Evolutionary conservation across 176 grass and related monocot genomes (phyloP), one percentile per base, ranked within the genome.

Genomic region (Carex myosuroides): DNA sequence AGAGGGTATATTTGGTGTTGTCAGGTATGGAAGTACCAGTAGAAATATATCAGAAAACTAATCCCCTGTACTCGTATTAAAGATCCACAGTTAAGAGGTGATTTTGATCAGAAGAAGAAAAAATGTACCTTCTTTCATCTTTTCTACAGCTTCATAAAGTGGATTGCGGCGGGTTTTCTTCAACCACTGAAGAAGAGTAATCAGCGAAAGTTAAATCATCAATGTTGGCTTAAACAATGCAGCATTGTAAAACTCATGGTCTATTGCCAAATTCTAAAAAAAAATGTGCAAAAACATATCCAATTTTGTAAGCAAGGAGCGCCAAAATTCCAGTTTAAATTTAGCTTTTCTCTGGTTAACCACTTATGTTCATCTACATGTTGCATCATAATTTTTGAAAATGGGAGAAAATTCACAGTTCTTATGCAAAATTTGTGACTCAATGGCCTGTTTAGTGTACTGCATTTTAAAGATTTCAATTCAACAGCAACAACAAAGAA

Each of bases 71-170:
- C 17, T 44, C 8, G 12, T 46, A 42, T 3, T 71, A 71, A 71
- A 39, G 17, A 71, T 44, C 2, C 6, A n/a, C 37, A 21, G 37
- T 44, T 20, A 77, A 37, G 14, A 77, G 26, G 26, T 35, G 8
- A 53, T 65, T 55, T 83, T 46, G 37, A 74, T 62, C 8, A 41
- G 57, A 17, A 22, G 57, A 17, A 22, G 9, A 57, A 9, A 12
- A 84, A n/a, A 13, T 57, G 6, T 79, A 97, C 95, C 95, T 95
- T 95, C 92, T 90, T 98, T 98, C 95, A 98, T 98, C 79, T 95
- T 95, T 85, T 98, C 95, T 79, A 98, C 88, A 4, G 95, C 91
- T 77, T 98, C 92, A 86, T 84, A 81, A 14, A 98, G 92, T 80
- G 95, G 95, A 61, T 98, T 95, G 62, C 95, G 86, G 60, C 86